These are phyloP conservation scores for Peronospora farinosa DNA, from an alignment of 352 stramenopile species.

Conservation along the genomic window DNA sequence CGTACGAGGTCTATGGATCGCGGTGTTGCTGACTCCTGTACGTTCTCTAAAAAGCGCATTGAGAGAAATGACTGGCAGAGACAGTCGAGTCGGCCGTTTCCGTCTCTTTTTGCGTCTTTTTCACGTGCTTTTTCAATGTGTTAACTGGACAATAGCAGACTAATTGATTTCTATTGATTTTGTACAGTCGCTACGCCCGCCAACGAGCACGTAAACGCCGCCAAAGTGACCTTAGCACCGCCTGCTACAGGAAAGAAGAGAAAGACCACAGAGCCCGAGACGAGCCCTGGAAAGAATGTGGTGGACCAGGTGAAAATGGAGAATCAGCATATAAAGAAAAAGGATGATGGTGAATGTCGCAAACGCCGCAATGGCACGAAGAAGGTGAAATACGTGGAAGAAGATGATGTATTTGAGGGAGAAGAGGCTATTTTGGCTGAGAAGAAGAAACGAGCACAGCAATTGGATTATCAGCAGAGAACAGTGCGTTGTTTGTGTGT, in stretches of 20 bases:
- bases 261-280: slow-evolving; percentile 6
- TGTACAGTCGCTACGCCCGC: slow-evolving; percentile 1
- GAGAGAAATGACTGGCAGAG: slow-evolving; percentile 1
- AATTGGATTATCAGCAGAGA: slow-evolving; percentile 69
- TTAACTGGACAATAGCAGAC: neutral
- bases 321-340: slow-evolving; percentile 7
- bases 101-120: slow-evolving; percentile 8
- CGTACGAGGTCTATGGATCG: slow-evolving; percentile 14
- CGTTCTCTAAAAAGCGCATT: slow-evolving; percentile 2
- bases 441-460: slow-evolving; percentile 66
- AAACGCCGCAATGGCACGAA: slow-evolving; percentile 42
- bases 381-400: slow-evolving; percentile 70
- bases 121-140: neutral
- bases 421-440: slow-evolving; percentile 48
- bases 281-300: slow-evolving; percentile 3
- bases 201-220: slow-evolving; percentile 2
- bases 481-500: slow-evolving; percentile 20
- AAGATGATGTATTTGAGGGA: slow-evolving; percentile 61
- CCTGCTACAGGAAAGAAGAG: slow-evolving; percentile 2
- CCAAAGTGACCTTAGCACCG: neutral
- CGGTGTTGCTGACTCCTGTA: slow-evolving; percentile 4
- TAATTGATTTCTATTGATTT: slow-evolving; percentile 3
- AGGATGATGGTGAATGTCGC: slow-evolving; percentile 23
- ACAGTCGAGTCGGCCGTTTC: slow-evolving; percentile 2
- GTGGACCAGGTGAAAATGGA: slow-evolving; percentile 8